Base-by-base conservation (phyloP, 2,329 filamentous ascomycete genomes). In the Penicillium hordei region DNA sequence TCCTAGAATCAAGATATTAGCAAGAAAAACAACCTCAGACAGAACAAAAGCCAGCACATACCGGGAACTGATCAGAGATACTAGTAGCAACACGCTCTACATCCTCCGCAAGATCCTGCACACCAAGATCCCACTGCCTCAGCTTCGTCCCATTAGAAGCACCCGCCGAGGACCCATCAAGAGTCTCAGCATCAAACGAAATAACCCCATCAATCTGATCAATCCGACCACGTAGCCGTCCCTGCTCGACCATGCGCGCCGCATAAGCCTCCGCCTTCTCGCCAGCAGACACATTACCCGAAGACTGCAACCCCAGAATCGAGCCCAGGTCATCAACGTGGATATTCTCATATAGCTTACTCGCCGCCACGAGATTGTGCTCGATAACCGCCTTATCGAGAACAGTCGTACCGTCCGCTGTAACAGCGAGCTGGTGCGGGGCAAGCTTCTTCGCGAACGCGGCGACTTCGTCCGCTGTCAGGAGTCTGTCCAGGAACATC, bases 161-260 rank as follows among this genome's bases (percentile, higher is more conserved):
- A 29, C 39, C 48, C 2, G 56, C 55, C 29, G 85, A 81, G n/a
- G 85, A 83, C 58, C 85, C 89, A 53, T 85, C 89, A 56, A 86
- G 85, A 69, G 86, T 86, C 71, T 88, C 70, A 76, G 81, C 75
- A 36, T 94, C 90, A 72, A 99, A 99, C 78, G 87, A 92, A 59
- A 99, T 93, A 12, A 93, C 79, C 15, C 89, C 84, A 56, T 92
- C 90, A 57, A 99, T 93, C 79, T 99, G 94, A 75, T 99, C 93
- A 69, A 99, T 97, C 57, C 89, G 87, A 8, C 93, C 94, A 3
- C 89, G 85, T 51, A 99, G 77, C 33, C 94, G 86, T 10, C 91
- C 92, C 75, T 97, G 93, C 79, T 97, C 93, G 67, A 99, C 91
- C 94, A 99, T 99, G 66, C 86, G 84, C 5, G 93, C 92, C 13